These are phyloP conservation scores for Aspergillus indologenus DNA, from an alignment of 495 filamentous ascomycete genomes.

Conservation along the genomic window DNA sequence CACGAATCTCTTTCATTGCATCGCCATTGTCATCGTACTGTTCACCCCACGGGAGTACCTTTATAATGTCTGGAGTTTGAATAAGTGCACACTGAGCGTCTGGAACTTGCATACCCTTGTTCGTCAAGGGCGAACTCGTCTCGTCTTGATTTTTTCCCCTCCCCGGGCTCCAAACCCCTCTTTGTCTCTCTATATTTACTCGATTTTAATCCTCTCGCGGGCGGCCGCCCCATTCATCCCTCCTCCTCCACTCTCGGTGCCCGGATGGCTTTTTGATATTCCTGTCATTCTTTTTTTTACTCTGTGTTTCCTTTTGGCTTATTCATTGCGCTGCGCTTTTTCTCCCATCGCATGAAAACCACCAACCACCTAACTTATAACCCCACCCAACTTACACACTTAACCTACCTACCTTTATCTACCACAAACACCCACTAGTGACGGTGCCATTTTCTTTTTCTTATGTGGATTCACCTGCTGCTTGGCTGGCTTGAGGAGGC, in stretches of 20 bases:
- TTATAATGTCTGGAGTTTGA: background rate
- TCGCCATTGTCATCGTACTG: slow-evolving; percentile 5
- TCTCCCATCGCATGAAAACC: no score
- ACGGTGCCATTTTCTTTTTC: no score
- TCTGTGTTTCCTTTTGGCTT: slow-evolving; percentile 14
- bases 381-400: no score
- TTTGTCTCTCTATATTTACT: slow-evolving; percentile 4
- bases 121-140: no score
- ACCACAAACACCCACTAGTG: no score
- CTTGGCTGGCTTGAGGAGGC: no score
- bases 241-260: slow-evolving; percentile 12
- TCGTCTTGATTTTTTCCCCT: no score
- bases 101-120: slow-evolving; percentile 4
- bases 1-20: slow-evolving; percentile 12
- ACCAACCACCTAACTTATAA: no score
- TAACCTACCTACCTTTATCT: no score
- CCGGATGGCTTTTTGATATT: slow-evolving; percentile 9
- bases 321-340: background rate
- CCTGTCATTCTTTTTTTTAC: slow-evolving; percentile 11
- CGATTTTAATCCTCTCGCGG: slow-evolving; percentile 7
- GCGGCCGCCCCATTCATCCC: background rate
- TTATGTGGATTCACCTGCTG: no score
- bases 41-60: background rate
- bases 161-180: background rate
- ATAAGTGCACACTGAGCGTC: slow-evolving; percentile 3